Evolutionary conservation across 306 rosid species (phyloP), one percentile per base, ranked within the genome.

Genomic region (Fragaria vesca): DNA sequence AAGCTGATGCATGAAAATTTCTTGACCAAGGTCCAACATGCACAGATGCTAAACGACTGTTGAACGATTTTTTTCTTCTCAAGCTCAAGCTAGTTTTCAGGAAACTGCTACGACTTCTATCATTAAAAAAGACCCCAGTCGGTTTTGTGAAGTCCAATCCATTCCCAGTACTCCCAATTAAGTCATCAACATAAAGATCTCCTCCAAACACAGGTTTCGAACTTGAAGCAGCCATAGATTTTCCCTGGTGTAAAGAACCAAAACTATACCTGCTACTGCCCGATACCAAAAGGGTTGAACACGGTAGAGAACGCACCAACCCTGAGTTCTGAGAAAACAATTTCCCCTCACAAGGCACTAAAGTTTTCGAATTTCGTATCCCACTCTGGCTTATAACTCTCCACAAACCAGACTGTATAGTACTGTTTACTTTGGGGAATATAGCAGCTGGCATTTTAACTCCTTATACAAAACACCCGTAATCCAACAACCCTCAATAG

Each of bases 171-270:
- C 84, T 75, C 10, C 88, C 72, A 72, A 90, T 46, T 2, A 89
- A 77, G 38, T 87, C 92, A 74, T 91, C 90, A 47, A 90, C 89
- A 83, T 79, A 79, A 78, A 86, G 82, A 77, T 90, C 94, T 48
- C 96, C 93, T 54, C 96, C 93, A 28, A 87, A 45, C 52, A 92
- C 82, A 79, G 96, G 85, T 73, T 89, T 87, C 62, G 91, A 86
- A 83, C 87, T 82, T 48, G 93, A 85, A 75, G 90, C 87, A 79
- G 93, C 91, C 97, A 88, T 91, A 34, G 85, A 46, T 75, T 85
- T 86, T 75, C 80, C 81, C 66, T 65, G 69, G 73, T 26, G 45
- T 16, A 45, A 42, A 66, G 66, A 69, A 21, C 69, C 76, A 55
- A 68, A 76, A 79, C 76, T 36, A 79, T 71, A 75, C 28, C 45